Conservation (phyloP, 768 basidiomycete genomes). For the button mushroom (Agaricus bisporus) region DNA sequence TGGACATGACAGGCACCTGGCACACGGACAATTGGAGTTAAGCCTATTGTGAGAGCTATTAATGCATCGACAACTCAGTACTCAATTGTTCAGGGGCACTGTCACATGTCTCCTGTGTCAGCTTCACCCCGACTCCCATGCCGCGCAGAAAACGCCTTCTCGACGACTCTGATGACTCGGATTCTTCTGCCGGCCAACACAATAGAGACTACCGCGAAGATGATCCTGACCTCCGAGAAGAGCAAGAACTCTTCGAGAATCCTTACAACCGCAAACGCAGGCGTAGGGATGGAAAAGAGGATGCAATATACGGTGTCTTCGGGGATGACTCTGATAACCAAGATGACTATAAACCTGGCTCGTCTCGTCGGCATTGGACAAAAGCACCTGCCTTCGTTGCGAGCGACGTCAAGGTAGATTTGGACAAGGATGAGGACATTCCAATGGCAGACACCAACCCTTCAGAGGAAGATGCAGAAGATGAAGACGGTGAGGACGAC, state of each 20-base stretch:
- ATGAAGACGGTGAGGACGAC: conserved; percentile 25
- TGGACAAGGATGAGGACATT: conserved; percentile 34
- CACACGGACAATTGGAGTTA: background rate
- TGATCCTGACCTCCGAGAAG: conserved; percentile 62
- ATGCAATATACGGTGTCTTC: conserved; percentile 73
- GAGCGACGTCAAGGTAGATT: conserved; percentile 44
- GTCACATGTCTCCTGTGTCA: background rate
- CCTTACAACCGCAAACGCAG: conserved; percentile 71
- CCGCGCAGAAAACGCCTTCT: conserved; percentile 70
- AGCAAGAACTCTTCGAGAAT: conserved; percentile 70
- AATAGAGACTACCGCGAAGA: conserved; percentile 43
- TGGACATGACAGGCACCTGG: no score
- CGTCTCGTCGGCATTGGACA: conserved; percentile 52
- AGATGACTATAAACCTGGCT: conserved; percentile 20
- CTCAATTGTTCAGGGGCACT: background rate
- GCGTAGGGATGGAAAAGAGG: conserved; percentile 61
- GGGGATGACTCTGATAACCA: conserved; percentile 69
- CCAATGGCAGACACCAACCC: conserved; percentile 21
- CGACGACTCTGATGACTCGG: conserved; percentile 70
- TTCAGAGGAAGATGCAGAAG: conserved; percentile 14
- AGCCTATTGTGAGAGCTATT: background rate
- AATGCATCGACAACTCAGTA: background rate
- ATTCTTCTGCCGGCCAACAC: conserved; percentile 51
- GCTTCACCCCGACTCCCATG: conserved; percentile 35
- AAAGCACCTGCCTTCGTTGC: conserved; percentile 75